Evolutionary conservation across 2,329 filamentous ascomycete genomes (phyloP), one percentile per base, ranked within the genome.

Genomic region (Metarhizium album): DNA sequence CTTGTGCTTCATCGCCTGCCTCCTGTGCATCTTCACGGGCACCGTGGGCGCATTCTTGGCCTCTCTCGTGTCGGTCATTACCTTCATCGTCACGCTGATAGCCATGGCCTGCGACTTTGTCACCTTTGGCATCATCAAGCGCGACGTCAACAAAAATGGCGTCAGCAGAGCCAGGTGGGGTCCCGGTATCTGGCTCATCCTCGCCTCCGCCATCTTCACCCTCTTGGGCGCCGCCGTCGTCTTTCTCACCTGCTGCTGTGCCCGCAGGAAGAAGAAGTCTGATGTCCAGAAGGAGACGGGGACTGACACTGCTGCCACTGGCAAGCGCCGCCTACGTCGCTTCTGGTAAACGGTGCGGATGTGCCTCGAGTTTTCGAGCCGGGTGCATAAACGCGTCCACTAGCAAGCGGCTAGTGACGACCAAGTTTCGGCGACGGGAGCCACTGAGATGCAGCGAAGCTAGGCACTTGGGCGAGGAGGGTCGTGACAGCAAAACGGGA

Each of bases 181-280:
- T 31, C 59, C 70, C 3, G 81, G 70, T 16, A 73, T 82, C 42
- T 86, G 81, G 81, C 76, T 78, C 9, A 64, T 78, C 1, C 68
- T 85, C 14, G 80, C 67, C 7, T 74, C 75, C 2, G 78, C 77
- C 54, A 67, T 82, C 53, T 70, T 73, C 57, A 67, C 74, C 20
- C 71, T 84, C 48, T 52, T 83, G 24, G 81, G 73, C 8, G 74
- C 75, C 20, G 54, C 80, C 49, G 57, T 84, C 47, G 73, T 84
- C 51, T 75, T 85, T 58, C 69, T 83, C 57, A 79, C 78, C 6
- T 84, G 80, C 73, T 83, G 75, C 67, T 73, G 72, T 50, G 69
- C 71, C 8, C 67, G 76, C n/a, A 57, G 68, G 57, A 65, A 66
- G 53, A 62, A 65, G 40, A 53, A 46, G 29, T 56, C 54, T 23